A percentile compares a stretch with the other conserved stretches of the same genome.
These are phyloP conservation scores for Priceomyces castillae DNA, from an alignment of 805 yeast species.

Conservation along the genomic window DNA sequence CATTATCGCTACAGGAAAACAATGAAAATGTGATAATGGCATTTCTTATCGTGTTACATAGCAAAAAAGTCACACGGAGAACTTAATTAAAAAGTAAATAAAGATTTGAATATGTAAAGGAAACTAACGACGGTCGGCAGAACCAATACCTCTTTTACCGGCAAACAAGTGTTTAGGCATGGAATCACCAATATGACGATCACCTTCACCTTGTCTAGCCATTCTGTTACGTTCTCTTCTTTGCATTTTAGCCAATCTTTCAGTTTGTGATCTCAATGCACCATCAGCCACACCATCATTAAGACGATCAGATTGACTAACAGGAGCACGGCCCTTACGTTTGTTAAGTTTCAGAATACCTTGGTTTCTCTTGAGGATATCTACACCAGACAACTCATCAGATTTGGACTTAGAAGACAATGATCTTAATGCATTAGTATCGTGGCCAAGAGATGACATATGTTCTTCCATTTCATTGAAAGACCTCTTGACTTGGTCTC, in stretches of 20 bases:
- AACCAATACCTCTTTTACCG: constrained; percentile 97
- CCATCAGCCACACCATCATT: constrained; percentile 86
- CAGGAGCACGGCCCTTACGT: constrained; percentile 48
- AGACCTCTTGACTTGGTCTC: constrained; percentile 79
- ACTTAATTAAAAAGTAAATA: background rate
- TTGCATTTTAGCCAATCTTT: constrained; percentile 80
- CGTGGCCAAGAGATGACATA: constrained; percentile 88
- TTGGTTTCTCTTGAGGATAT: constrained; percentile 63
- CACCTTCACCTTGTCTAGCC: constrained; percentile 95
- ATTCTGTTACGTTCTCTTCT: constrained; percentile 91
- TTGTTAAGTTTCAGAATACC: constrained; percentile 39
- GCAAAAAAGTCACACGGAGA: background rate
- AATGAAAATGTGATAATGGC: no score
- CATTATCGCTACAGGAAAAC: no score
- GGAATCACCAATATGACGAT: constrained; percentile 81
- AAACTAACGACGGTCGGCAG: constrained; percentile 80
- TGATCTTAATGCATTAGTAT: constrained; percentile 60
- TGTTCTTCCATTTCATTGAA: constrained; percentile 82
- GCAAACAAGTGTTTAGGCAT: constrained; percentile 91
- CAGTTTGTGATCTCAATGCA: constrained; percentile 77
- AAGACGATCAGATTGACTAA: constrained; percentile 71
- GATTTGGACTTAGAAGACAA: constrained; percentile 39
- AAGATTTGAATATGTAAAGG: background rate
- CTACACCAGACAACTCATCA: constrained; percentile 65
- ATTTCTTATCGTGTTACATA: no score